Evolutionary conservation across 805 yeast species (phyloP), one percentile per base, ranked within the genome.

Genomic region (Priceomyces haplophilus): DNA sequence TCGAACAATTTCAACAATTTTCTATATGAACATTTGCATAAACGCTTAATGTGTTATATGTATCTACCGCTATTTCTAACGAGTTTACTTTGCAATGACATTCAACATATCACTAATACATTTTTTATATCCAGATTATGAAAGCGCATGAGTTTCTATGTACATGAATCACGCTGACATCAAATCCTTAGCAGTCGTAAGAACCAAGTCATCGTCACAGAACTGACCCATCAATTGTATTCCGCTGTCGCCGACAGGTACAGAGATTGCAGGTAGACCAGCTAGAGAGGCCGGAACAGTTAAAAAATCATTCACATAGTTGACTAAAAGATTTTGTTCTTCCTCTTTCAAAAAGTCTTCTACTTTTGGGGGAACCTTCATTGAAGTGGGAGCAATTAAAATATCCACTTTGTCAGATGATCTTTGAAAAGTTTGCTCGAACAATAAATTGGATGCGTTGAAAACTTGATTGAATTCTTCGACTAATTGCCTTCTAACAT

Each of bases 241-340:
- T 0, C 96, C 96, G 8, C 77, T 64, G 1, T 64, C 61, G 1
- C 54, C 54, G 52, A 75, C 72, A 0, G 99, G 99, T 2, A 90
- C 66, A 1, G 85, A 76, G 8, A 91, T 73, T 0, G 96, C 79
- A 0, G 99, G 99, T 1, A 91, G 60, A 0, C 98, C 98, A 0
- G 96, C 95, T 44, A 95, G 64, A 1, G 96, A 89, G 32, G 93
- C 85, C 0, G 99, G 97, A 3, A 89, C 85, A 0, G 97, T 88
- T 43, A 89, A 73, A 0, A 85, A 79, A 61, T 93, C 99, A 59
- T 88, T 86, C 41, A 83, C 70, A 53, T 85, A 89, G 13, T 83
- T 75, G 36, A 79, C 79, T 3, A 84, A 69, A 2, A 84, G 75
- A 34, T 75, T 66, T 7, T 65, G 58, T 5, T 59, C 52, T 17